phyloP scores from a whole-genome alignment of 2,329 filamentous ascomycete species.

The Aspergillus tamarii region DNA sequence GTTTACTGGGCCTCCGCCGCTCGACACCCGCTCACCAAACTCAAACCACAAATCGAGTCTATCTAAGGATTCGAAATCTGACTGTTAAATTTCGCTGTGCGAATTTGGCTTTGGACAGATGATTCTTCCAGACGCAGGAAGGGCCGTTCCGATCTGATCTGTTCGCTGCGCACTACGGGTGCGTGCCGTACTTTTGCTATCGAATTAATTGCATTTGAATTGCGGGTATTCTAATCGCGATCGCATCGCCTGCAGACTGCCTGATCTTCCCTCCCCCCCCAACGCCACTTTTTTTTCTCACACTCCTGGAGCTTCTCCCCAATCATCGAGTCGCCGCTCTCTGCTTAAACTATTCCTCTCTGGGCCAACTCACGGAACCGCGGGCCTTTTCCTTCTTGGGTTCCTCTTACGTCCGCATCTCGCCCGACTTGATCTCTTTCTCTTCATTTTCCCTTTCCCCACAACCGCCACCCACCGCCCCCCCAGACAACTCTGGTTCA shows the following conservation, averaged over 20 bases:
- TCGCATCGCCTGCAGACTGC: constrained; percentile 21
- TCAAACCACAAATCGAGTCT: constrained; percentile 23
- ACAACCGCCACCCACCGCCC: constrained; percentile 24
- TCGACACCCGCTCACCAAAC: constrained; percentile 25
- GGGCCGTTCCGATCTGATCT: constrained; percentile 32
- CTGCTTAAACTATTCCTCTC: constrained; percentile 7
- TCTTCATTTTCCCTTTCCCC: constrained; percentile 9
- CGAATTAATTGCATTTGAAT: constrained; percentile 15
- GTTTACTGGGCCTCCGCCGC: constrained; percentile 33
- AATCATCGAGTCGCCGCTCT: constrained; percentile 10
- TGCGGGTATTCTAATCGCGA: constrained; percentile 21
- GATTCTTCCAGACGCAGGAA: constrained; percentile 24
- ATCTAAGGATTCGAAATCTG: constrained; percentile 19
- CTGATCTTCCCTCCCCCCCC: constrained; percentile 14
- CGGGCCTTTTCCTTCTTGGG: constrained; percentile 12
- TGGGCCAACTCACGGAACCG: not conserved
- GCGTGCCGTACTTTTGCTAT: constrained; percentile 23
- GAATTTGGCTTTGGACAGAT: constrained; percentile 22
- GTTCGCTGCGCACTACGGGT: constrained; percentile 28
- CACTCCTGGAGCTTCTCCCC: not conserved
- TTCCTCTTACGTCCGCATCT: constrained; percentile 23
- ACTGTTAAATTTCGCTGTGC: constrained; percentile 20
- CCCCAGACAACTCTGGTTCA: constrained; percentile 20
- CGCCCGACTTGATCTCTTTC: constrained; percentile 21
- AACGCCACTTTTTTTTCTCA: constrained; percentile 19